Percentiles rank a stretch among this genome's conserved stretches.
Evolutionary conservation across 2,329 filamentous ascomycete species (phyloP).

Genomic region (Colletotrichum tamarilloi): DNA sequence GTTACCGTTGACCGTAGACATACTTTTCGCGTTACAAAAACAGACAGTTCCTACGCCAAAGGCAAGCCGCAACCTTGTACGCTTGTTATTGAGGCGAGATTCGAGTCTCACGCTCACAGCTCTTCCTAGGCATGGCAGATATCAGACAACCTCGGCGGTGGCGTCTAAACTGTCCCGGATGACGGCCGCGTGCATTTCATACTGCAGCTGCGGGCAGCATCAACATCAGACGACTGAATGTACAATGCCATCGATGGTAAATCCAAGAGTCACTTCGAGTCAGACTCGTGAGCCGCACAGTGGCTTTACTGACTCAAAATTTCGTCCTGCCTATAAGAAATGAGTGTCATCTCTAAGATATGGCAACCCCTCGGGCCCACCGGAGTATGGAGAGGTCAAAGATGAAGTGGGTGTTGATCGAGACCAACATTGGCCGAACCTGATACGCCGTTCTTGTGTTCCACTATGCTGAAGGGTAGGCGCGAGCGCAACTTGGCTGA

Average conservation of each 20-base stretch:
- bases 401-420: no score
- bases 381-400: no score
- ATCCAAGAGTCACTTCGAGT: background rate
- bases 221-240: background rate
- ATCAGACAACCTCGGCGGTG: background rate
- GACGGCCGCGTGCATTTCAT: background rate
- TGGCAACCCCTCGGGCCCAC: background rate
- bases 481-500: no score
- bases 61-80: background rate
- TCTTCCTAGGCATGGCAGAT: background rate
- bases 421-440: no score
- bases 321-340: background rate
- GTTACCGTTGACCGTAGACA: background rate
- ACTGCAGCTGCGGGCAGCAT: background rate
- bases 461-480: no score
- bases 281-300: background rate
- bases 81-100: background rate
- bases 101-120: no score
- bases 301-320: background rate
- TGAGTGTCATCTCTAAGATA: conserved; percentile 2
- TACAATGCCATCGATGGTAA: background rate
- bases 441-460: no score
- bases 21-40: background rate
- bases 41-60: background rate
- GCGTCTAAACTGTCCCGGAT: background rate